These are phyloP conservation scores for Claviceps monticola DNA, from an alignment of 2,329 filamentous ascomycete species.

Conservation along the genomic window DNA sequence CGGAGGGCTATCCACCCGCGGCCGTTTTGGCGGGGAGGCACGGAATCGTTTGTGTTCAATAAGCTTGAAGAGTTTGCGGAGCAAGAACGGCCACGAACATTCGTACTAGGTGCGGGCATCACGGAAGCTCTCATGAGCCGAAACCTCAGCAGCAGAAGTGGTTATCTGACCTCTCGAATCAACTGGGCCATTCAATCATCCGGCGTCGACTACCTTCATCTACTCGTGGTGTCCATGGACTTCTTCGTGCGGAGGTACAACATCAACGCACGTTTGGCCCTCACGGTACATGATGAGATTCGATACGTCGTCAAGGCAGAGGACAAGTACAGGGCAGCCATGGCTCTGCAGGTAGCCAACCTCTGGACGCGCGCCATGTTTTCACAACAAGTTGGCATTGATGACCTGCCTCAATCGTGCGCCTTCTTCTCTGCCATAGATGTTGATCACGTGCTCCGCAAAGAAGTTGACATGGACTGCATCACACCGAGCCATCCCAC, in stretches of 20 bases:
- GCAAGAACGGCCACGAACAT: slow-evolving; percentile 79
- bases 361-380: slow-evolving; percentile 98
- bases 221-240: slow-evolving; percentile 89
- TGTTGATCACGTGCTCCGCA: slow-evolving; percentile 87
- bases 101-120: slow-evolving; percentile 86
- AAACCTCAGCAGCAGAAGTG: slow-evolving; percentile 73
- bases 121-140: slow-evolving; percentile 87
- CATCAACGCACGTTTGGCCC: slow-evolving; percentile 69
- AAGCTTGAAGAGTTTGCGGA: slow-evolving; percentile 96
- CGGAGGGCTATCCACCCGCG: slow-evolving; percentile 58
- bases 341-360: slow-evolving; percentile 89
- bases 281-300: slow-evolving; percentile 97
- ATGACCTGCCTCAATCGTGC: slow-evolving; percentile 85
- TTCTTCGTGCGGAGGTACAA: slow-evolving; percentile 78
- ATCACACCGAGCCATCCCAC: slow-evolving; percentile 74
- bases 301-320: slow-evolving; percentile 76
- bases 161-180: slow-evolving; percentile 89
- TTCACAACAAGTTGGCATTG: slow-evolving; percentile 86
- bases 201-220: slow-evolving; percentile 91
- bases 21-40: slow-evolving; percentile 89
- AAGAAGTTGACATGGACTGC: slow-evolving; percentile 97
- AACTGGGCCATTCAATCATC: slow-evolving; percentile 99
- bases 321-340: slow-evolving; percentile 77
- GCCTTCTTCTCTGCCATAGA: slow-evolving; percentile 95
- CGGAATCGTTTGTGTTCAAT: slow-evolving; percentile 97